phyloP scores from a whole-genome alignment of 2,329 filamentous ascomycete species.

The Xylaria sp. region DNA sequence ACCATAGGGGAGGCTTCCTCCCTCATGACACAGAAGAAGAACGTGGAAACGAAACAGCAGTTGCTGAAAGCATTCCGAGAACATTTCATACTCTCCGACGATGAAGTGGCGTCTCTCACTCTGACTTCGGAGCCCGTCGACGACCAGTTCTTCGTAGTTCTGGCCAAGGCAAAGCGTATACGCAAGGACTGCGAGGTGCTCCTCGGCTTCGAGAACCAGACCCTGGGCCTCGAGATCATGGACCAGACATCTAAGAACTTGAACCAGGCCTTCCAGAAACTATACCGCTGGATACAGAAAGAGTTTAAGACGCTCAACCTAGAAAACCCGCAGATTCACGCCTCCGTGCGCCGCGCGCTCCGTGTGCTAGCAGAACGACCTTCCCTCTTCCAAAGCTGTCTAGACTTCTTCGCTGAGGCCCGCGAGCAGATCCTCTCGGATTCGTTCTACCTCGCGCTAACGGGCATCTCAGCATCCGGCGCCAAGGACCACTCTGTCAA shows the following conservation, averaged over 20 bases:
- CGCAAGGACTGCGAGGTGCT: slow-evolving; percentile 87
- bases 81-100: slow-evolving; percentile 84
- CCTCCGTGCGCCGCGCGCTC: slow-evolving; percentile 80
- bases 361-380: slow-evolving; percentile 89
- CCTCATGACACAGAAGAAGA: slow-evolving; percentile 73
- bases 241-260: slow-evolving; percentile 87
- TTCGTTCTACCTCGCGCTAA: slow-evolving; percentile 86
- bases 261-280: slow-evolving; percentile 89
- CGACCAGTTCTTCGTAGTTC: slow-evolving; percentile 78
- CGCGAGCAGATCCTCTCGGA: slow-evolving; percentile 86
- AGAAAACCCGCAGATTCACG: slow-evolving; percentile 91
- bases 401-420: slow-evolving; percentile 91
- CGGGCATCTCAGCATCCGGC: slow-evolving; percentile 67
- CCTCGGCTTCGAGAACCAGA: slow-evolving; percentile 88
- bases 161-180: slow-evolving; percentile 83
- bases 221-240: slow-evolving; percentile 86
- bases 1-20: slow-evolving; percentile 78
- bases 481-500: slow-evolving; percentile 70
- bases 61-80: slow-evolving; percentile 77
- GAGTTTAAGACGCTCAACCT: slow-evolving; percentile 92
- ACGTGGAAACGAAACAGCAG: slow-evolving; percentile 79
- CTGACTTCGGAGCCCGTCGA: slow-evolving; percentile 82
- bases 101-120: slow-evolving; percentile 77
- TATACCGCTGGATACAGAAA: slow-evolving; percentile 93
- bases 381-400: slow-evolving; percentile 87